Percentiles rank a stretch among this genome's conserved stretches.
These are phyloP conservation scores for Ogataea neopini DNA, from an alignment of 805 yeast genomes.

Conservation along the genomic window DNA sequence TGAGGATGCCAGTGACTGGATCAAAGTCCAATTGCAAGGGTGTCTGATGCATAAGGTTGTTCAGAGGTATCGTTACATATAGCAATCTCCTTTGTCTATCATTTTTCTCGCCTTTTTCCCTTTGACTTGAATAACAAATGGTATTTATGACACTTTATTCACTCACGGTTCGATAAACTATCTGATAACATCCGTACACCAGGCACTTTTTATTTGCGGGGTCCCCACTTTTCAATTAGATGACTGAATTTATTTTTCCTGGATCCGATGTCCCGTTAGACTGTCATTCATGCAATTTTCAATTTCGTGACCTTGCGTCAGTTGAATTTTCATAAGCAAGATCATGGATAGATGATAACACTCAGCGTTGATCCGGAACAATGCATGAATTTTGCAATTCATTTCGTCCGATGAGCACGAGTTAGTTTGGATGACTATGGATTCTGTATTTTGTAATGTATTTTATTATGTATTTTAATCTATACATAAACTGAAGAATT, in stretches of 20 bases:
- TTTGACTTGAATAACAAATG: no score
- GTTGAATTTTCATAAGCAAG: not conserved
- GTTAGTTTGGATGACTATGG: not conserved
- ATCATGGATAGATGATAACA: not conserved
- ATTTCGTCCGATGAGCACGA: not conserved
- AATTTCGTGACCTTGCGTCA: not conserved
- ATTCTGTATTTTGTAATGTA: not conserved
- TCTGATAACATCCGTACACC: conserved; percentile 4
- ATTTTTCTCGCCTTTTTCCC: no score
- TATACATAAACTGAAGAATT: not conserved
- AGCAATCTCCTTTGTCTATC: no score
- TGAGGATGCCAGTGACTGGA: no score
- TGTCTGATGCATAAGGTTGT: no score
- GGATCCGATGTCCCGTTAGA: conserved; percentile 18
- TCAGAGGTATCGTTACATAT: no score
- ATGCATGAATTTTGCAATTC: not conserved
- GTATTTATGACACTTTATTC: no score
- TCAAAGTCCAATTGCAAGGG: no score
- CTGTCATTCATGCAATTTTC: conserved; percentile 13
- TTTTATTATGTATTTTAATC: no score
- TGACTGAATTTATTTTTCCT: not conserved
- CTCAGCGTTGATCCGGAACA: not conserved
- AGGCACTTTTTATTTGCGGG: conserved; percentile 4
- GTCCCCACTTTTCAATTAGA: not conserved
- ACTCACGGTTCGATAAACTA: no score